Evolutionary conservation across 2,329 filamentous ascomycete genomes (phyloP).

Genomic region (Fusarium paranaense): DNA sequence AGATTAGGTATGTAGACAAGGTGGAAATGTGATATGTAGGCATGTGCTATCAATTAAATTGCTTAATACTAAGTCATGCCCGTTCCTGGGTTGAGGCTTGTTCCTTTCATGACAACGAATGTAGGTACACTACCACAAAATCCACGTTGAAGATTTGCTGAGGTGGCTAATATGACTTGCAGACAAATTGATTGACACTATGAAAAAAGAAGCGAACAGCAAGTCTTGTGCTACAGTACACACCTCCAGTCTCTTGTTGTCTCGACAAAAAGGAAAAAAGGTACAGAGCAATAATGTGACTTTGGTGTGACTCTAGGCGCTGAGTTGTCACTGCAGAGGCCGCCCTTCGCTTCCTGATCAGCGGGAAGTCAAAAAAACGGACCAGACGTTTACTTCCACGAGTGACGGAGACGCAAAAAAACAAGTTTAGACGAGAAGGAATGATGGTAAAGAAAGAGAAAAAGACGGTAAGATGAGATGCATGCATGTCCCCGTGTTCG

Average conservation of each 20-base stretch:
- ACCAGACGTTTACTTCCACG: constrained; percentile 39
- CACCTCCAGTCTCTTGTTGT: not conserved
- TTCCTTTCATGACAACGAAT: not conserved
- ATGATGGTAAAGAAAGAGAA: not conserved
- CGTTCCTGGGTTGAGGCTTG: not conserved
- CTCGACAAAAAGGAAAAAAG: not conserved
- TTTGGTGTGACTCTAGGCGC: constrained; percentile 29
- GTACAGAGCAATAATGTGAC: constrained; percentile 3
- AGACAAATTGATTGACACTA: not conserved
- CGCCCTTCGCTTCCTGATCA: constrained; percentile 10
- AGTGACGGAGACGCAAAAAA: constrained; percentile 18
- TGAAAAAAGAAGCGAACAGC: not conserved
- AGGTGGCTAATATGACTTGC: constrained; percentile 26
- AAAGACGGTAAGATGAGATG: constrained; percentile 3
- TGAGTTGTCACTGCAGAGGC: constrained; percentile 46
- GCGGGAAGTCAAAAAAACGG: constrained; percentile 5
- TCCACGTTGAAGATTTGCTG: not conserved
- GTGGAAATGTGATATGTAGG: constrained; percentile 1
- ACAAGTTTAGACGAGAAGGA: constrained; percentile 4
- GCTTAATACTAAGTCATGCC: not conserved
- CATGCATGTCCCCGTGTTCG: constrained; percentile 28
- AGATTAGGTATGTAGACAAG: constrained; percentile 19
- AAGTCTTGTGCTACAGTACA: not conserved
- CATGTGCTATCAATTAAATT: not conserved
- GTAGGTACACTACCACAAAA: constrained; percentile 11